Percentiles rank a stretch among this genome's conserved stretches.
These are phyloP conservation scores for Jamesozyma jinghongensis DNA, from an alignment of 805 yeast species.

Conservation along the genomic window DNA sequence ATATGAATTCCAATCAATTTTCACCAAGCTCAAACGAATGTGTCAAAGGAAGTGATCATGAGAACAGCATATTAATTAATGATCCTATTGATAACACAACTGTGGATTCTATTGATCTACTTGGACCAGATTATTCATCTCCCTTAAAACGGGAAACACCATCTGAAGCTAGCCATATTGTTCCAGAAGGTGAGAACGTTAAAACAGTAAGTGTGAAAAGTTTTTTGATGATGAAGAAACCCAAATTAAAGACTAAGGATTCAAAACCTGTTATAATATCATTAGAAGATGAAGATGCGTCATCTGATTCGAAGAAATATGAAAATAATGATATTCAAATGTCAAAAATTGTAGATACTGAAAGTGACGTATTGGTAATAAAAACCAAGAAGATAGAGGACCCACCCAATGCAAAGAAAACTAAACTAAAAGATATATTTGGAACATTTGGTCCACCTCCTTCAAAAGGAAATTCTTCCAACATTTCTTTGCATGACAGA, in stretches of 20 bases:
- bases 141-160: slow-evolving; percentile 6
- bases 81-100: background rate
- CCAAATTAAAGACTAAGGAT: slow-evolving; percentile 2
- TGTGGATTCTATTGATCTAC: slow-evolving; percentile 5
- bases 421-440: slow-evolving; percentile 20
- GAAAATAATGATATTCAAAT: background rate
- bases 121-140: background rate
- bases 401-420: slow-evolving; percentile 16
- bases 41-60: background rate
- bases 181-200: slow-evolving; percentile 6
- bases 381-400: slow-evolving; percentile 6
- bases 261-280: slow-evolving; percentile 7
- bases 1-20: too few species aligned
- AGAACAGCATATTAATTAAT: slow-evolving; percentile 1
- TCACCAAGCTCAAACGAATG: too few species aligned
- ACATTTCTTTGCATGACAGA: background rate
- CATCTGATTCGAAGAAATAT: background rate
- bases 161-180: slow-evolving; percentile 2
- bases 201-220: slow-evolving; percentile 12
- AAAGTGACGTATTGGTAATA: slow-evolving; percentile 3
- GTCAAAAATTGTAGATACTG: background rate
- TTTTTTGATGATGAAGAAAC: slow-evolving; percentile 12
- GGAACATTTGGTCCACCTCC: slow-evolving; percentile 5
- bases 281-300: slow-evolving; percentile 10
- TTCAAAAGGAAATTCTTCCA: background rate